Conservation (phyloP, 1,284 basidiomycete species). For the Trametes versicolor region DNA sequence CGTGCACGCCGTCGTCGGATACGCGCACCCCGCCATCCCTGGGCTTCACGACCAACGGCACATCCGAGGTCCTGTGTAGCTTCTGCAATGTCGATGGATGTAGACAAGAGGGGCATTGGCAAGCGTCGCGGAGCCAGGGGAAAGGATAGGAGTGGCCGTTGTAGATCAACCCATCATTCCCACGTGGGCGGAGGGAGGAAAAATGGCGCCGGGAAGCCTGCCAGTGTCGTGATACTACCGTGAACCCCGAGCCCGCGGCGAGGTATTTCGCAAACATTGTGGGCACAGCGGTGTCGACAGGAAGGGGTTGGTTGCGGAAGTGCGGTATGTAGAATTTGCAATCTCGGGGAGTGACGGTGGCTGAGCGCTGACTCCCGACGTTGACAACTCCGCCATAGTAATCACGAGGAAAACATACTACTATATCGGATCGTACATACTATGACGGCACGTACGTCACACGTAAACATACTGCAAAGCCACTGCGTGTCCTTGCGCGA, state of each 20-base stretch:
- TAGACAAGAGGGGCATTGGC: conserved; percentile 60
- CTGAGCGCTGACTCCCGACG: too few relatives aligned
- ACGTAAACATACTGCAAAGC: too few relatives aligned
- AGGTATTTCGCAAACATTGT: background rate
- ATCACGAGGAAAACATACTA: too few relatives aligned
- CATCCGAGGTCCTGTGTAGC: conserved; percentile 76
- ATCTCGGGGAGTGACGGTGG: too few relatives aligned
- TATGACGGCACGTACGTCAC: too few relatives aligned
- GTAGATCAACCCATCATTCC: conserved; percentile 23
- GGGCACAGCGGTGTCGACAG: too few relatives aligned
- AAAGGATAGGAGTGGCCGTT: conserved; percentile 42
- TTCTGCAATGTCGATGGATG: conserved; percentile 68
- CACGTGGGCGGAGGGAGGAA: background rate
- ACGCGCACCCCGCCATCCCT: conserved; percentile 49
- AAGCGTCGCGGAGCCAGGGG: conserved; percentile 65
- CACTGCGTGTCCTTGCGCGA: too few relatives aligned
- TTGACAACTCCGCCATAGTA: too few relatives aligned
- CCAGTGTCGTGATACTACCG: too few relatives aligned
- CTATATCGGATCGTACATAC: too few relatives aligned
- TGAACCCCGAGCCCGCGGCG: background rate
- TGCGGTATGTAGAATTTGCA: too few relatives aligned
- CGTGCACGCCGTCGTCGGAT: conserved; percentile 53
- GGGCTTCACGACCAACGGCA: conserved; percentile 58
- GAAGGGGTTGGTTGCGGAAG: too few relatives aligned
- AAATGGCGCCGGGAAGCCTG: background rate